These are phyloP conservation scores for Lipomyces sp. DNA, from an alignment of 805 yeast genomes.

Conservation along the genomic window DNA sequence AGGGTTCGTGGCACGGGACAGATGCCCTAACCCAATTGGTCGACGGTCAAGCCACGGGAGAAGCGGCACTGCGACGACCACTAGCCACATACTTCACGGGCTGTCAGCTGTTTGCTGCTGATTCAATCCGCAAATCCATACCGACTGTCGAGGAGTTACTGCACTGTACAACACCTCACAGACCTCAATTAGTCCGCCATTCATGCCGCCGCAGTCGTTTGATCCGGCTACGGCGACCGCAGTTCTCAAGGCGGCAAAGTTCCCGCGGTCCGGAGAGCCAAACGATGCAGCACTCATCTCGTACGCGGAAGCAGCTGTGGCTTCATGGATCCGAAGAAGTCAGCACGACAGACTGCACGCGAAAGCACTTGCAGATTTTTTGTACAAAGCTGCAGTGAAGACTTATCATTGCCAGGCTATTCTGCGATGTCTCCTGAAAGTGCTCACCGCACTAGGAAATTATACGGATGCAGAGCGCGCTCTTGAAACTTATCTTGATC, in stretches of 20 bases:
- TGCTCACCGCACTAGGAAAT: slow-evolving; percentile 28
- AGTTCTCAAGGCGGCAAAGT: slow-evolving; percentile 25
- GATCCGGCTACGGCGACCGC: slow-evolving; percentile 31
- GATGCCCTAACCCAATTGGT: neutral
- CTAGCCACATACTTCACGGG: neutral
- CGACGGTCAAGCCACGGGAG: neutral
- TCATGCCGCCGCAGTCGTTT: slow-evolving; percentile 27
- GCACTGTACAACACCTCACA: neutral
- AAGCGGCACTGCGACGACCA: neutral
- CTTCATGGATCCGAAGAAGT: slow-evolving; percentile 26
- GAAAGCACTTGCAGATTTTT: slow-evolving; percentile 28
- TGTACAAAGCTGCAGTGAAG: slow-evolving; percentile 35
- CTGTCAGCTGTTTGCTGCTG: neutral
- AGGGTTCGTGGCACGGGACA: no score
- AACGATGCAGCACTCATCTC: slow-evolving; percentile 29
- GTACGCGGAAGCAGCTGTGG: slow-evolving; percentile 28
- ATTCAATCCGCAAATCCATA: no score
- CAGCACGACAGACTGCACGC: slow-evolving; percentile 30
- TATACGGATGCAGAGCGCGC: slow-evolving; percentile 33
- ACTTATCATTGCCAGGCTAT: slow-evolving; percentile 34
- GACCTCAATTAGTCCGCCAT: slow-evolving; percentile 2
- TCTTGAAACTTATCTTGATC: slow-evolving; percentile 27
- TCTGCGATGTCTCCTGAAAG: slow-evolving; percentile 28
- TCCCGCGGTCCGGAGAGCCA: slow-evolving; percentile 35
- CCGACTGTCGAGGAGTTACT: neutral